Evolutionary conservation across 2,329 filamentous ascomycete genomes (phyloP).

Genomic region (Monosporascus sp.): DNA sequence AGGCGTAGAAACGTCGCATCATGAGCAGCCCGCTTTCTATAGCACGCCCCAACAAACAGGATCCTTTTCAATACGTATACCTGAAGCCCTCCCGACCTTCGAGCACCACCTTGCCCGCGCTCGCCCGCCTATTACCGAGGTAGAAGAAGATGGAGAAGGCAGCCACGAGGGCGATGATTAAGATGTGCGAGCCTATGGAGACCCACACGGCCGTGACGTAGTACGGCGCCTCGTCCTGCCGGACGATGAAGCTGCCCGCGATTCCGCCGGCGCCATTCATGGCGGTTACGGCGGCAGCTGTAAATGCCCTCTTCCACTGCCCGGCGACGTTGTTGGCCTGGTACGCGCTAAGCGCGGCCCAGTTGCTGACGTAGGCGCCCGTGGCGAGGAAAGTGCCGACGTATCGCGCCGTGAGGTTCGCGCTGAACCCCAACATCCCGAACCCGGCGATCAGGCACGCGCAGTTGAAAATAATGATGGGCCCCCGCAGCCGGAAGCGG

Average conservation of each 20-base stretch:
- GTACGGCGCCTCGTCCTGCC: constrained; percentile 53
- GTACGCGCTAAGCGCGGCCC: constrained; percentile 61
- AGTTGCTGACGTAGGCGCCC: constrained; percentile 64
- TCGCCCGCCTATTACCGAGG: constrained; percentile 43
- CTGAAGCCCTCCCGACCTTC: constrained; percentile 37
- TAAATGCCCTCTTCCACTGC: constrained; percentile 61
- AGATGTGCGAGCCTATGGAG: constrained; percentile 58
- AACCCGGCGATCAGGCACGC: constrained; percentile 58
- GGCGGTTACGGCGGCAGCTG: constrained; percentile 54
- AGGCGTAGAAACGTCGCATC: no score
- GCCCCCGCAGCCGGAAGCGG: constrained; percentile 52
- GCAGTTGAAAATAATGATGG: constrained; percentile 61
- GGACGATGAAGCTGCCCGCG: constrained; percentile 61
- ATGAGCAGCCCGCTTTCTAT: no score
- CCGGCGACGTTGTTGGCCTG: constrained; percentile 58
- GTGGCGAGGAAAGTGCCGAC: constrained; percentile 61
- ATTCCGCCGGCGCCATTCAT: constrained; percentile 60
- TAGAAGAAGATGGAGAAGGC: constrained; percentile 50
- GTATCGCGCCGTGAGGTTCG: constrained; percentile 56
- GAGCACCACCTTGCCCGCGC: constrained; percentile 40
- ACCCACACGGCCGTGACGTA: constrained; percentile 65
- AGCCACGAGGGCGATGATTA: constrained; percentile 50
- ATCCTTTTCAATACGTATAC: constrained; percentile 20
- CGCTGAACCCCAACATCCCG: constrained; percentile 58
- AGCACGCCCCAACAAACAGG: background rate